phyloP scores from a whole-genome alignment of 768 basidiomycete species.

The Rhizopogon vesiculosus region DNA sequence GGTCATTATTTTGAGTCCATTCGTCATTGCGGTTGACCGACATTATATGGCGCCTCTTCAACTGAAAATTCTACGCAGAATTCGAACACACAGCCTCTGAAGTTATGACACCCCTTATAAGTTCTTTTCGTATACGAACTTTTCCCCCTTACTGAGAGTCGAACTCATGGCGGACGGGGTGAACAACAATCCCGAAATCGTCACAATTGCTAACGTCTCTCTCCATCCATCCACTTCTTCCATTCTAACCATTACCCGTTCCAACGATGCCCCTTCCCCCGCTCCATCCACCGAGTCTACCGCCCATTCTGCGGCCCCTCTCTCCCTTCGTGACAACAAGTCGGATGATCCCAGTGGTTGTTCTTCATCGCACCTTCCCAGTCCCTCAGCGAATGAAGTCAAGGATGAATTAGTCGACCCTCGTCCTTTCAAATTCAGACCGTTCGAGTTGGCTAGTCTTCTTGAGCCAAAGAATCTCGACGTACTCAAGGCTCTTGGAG shows the following conservation, averaged over 20 bases:
- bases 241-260: constrained; percentile 5
- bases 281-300: constrained; percentile 66
- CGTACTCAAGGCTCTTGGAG: constrained; percentile 65
- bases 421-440: constrained; percentile 69
- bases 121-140: too few species aligned
- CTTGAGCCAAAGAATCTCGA: constrained; percentile 86
- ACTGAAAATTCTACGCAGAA: too few species aligned
- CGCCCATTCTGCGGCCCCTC: constrained; percentile 50
- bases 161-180: too few species aligned
- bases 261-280: constrained; percentile 58
- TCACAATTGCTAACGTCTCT: too few species aligned
- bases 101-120: too few species aligned
- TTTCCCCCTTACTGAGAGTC: too few species aligned
- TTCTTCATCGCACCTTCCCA: constrained; percentile 47
- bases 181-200: too few species aligned
- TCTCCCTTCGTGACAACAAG: constrained; percentile 62
- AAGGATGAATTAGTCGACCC: constrained; percentile 48
- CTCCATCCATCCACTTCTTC: too few species aligned
- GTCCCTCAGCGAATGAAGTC: constrained; percentile 29
- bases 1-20: too few species aligned
- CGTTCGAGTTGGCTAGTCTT: constrained; percentile 73
- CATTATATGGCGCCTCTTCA: too few species aligned
- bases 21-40: too few species aligned
- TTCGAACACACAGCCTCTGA: too few species aligned
- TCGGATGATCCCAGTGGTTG: constrained; percentile 33